Evolutionary conservation across 805 yeast species (phyloP).

Genomic region (Barnettozyma vustinii): DNA sequence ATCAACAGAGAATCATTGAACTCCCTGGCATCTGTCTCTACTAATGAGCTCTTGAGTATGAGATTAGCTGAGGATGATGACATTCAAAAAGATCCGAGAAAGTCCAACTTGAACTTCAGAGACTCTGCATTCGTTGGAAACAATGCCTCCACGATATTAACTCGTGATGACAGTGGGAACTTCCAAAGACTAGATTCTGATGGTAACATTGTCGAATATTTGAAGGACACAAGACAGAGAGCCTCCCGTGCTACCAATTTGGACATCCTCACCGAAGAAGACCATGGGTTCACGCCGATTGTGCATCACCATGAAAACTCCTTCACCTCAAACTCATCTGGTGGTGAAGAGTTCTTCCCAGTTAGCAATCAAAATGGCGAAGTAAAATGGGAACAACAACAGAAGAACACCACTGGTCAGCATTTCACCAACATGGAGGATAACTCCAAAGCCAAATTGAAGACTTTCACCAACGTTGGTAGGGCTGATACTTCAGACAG

Average conservation of each 20-base stretch:
- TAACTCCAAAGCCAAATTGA: conserved; percentile 30
- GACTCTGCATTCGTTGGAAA: conserved; percentile 36
- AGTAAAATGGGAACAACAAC: conserved; percentile 20
- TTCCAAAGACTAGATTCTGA: conserved; percentile 24
- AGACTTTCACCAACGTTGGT: conserved; percentile 30
- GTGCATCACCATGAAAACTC: conserved; percentile 15
- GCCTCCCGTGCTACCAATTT: conserved; percentile 20
- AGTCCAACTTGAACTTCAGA: conserved; percentile 34
- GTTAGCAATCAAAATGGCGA: conserved; percentile 15
- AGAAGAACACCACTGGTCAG: conserved; percentile 7
- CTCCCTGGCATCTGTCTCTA: conserved; percentile 79
- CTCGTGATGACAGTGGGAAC: conserved; percentile 26
- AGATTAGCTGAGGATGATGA: conserved; percentile 61
- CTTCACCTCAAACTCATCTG: conserved; percentile 17
- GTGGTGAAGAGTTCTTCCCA: conserved; percentile 25
- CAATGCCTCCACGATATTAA: conserved; percentile 21
- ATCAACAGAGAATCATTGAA: conserved; percentile 55
- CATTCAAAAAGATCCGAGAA: conserved; percentile 38
- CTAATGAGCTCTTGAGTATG: conserved; percentile 76
- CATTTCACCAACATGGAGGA: background rate
- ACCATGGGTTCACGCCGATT: conserved; percentile 10
- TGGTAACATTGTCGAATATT: conserved; percentile 24
- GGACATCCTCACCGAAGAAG: conserved; percentile 23
- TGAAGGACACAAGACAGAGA: conserved; percentile 13
- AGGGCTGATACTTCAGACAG: conserved; percentile 29